Conservation (phyloP, 129 eudicot genomes). For the Escallonia herrerae region DNA sequence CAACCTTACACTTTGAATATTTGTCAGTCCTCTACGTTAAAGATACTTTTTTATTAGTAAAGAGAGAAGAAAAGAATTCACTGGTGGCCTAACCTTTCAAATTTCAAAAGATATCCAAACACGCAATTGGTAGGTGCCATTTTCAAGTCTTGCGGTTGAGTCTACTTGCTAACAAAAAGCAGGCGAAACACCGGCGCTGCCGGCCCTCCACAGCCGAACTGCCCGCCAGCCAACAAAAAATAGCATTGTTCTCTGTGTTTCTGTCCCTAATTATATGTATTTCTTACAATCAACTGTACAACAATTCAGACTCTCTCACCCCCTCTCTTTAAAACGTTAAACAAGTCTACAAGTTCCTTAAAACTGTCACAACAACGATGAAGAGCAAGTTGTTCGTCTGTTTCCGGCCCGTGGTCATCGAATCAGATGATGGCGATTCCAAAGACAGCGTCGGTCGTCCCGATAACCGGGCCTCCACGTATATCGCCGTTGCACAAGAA, state of each 20-base stretch:
- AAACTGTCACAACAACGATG: conserved; percentile 8
- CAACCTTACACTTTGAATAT: no score
- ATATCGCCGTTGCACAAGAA: background rate
- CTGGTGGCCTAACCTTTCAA: no score
- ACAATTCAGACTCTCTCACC: background rate
- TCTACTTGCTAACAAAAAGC: background rate
- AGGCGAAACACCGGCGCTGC: conserved; percentile 13
- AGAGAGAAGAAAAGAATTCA: no score
- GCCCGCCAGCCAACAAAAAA: no score
- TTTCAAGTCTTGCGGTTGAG: background rate
- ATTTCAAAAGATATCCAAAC: no score
- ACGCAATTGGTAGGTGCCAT: no score
- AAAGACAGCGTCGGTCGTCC: no score
- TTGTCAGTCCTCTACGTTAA: no score
- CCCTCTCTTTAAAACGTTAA: background rate
- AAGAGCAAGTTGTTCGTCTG: conserved; percentile 34
- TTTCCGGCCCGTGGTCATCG: conserved; percentile 27
- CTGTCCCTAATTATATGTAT: no score
- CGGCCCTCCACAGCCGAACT: background rate
- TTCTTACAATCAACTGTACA: no score
- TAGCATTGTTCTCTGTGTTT: no score
- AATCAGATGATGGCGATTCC: conserved; percentile 1
- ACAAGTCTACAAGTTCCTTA: background rate
- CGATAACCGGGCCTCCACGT: background rate
- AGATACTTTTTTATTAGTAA: no score